Conservation (phyloP, 192 early-diverging fungal genomes). For the Dimargaris xerosporica region DNA sequence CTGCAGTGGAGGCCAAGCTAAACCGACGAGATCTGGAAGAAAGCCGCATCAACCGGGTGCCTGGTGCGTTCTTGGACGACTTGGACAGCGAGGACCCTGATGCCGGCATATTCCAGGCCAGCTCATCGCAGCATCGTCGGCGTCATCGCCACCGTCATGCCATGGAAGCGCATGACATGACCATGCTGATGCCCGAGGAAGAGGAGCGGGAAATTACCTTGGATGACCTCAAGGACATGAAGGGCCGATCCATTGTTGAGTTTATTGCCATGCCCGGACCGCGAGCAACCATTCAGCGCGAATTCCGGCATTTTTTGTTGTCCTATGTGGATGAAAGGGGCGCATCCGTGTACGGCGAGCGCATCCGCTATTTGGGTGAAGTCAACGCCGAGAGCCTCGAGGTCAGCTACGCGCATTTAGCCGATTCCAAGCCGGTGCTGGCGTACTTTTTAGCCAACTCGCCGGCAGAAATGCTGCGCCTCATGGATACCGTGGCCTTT, state of each 20-base stretch:
- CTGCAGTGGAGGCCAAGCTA: conserved; percentile 61
- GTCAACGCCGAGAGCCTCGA: conserved; percentile 76
- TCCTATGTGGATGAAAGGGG: conserved; percentile 74
- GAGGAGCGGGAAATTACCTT: conserved; percentile 51
- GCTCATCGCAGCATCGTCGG: too few species aligned
- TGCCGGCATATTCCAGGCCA: conserved; percentile 20
- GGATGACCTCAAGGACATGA: conserved; percentile 70
- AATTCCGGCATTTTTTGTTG: conserved; percentile 79
- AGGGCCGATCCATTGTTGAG: conserved; percentile 61
- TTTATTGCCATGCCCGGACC: conserved; percentile 78
- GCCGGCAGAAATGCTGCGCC: conserved; percentile 71
- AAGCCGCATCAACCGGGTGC: conserved; percentile 31
- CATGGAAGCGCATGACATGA: conserved; percentile 29
- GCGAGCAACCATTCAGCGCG: conserved; percentile 62
- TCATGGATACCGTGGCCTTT: conserved; percentile 88
- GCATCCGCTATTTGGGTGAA: conserved; percentile 77
- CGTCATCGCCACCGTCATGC: conserved; percentile 31
- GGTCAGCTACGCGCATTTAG: conserved; percentile 71
- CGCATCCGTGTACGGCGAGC: conserved; percentile 83
- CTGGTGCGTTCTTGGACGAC: conserved; percentile 80
- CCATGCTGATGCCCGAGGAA: conserved; percentile 38
- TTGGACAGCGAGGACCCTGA: conserved; percentile 45
- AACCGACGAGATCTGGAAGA: conserved; percentile 62
- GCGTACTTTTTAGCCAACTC: conserved; percentile 84
- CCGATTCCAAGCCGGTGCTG: conserved; percentile 59